Base-by-base conservation (phyloP, 2,329 filamentous ascomycete species). In the Fusarium goolgardi region DNA sequence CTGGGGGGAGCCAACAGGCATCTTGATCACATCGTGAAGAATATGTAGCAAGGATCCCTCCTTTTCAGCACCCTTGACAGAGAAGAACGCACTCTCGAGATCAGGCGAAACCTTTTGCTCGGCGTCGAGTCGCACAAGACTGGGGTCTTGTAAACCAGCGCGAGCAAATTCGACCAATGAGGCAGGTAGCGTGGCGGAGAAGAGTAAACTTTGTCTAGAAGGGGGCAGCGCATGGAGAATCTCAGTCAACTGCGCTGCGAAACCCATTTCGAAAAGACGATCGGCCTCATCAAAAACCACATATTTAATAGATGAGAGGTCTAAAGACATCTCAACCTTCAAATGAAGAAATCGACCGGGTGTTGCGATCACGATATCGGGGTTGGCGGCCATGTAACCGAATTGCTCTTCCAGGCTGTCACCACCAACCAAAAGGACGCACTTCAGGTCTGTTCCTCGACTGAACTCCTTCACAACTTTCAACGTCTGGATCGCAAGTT, bases 251-350 rank as follows among this genome's bases (percentile, higher is more conserved):
- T 99, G 96, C 5, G 92, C 90, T 6, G 94, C 94, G 77, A 99
- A 99, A 72, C 96, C 96, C 95, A 99, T 97, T 77, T 99, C 96
- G 79, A 99, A 99, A 21, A 99, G 84, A 55, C 96, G 88, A 84
- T 99, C 96, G 2, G 96, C 96, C 79, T 99, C 96, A 77, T 99
- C 96, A 69, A 99, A 99, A 11, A 99, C 96, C 25, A 97, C 93
- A 75, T 99, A 99, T 71, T 89, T 87, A 64, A 99, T 90, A 6
- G 93, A 97, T 1, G 91, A 93, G n/a, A 99, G 82, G 75, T 97
- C 93, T 53, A 99, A 80, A 12, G 86, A 85, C 96, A 99, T 99
- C 77, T 99, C 96, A 21, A 98, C 95, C 80, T 98, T 96, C 68
- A 99, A 81, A 84, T 99, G 96, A 71, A 99, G 83, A 73, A 99